A percentile compares a stretch with the other conserved stretches of the same genome.
Conservation (phyloP, 2,329 filamentous ascomycete genomes). For the Trichophyton rubrum region DNA sequence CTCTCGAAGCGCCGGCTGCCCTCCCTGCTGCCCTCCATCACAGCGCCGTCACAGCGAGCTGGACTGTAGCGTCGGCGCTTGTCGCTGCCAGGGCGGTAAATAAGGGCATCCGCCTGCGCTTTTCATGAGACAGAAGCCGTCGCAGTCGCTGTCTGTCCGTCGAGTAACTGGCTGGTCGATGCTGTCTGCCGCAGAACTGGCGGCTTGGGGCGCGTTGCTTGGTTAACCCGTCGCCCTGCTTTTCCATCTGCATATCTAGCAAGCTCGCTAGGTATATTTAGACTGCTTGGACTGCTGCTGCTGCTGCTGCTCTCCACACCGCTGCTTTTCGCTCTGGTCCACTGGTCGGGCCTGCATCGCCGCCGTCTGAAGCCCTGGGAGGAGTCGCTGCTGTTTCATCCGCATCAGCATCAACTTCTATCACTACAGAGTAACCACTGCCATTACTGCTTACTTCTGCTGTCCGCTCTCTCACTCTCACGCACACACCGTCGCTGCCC, state of each 20-base stretch:
- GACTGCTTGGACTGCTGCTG: neutral
- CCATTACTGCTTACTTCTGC: too few species aligned
- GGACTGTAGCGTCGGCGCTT: neutral
- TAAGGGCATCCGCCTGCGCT: neutral
- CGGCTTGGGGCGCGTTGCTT: neutral
- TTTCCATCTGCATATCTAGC: neutral
- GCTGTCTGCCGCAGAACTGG: neutral
- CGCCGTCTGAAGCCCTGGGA: too few species aligned
- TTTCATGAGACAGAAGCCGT: neutral
- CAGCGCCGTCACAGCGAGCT: neutral
- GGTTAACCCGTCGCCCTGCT: conserved; percentile 1
- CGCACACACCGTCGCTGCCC: too few species aligned
- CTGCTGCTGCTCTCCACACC: neutral
- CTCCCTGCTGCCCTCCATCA: neutral
- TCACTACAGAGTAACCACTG: too few species aligned
- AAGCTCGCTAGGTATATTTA: neutral
- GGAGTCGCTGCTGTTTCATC: too few species aligned
- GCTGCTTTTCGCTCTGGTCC: neutral
- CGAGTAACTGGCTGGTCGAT: neutral
- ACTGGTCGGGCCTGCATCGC: too few species aligned
- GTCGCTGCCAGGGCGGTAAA: conserved; percentile 2
- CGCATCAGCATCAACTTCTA: too few species aligned
- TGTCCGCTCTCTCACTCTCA: too few species aligned
- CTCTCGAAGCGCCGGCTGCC: neutral
- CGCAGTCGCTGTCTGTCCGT: neutral